Evolutionary conservation across 2,329 filamentous ascomycete genomes (phyloP).

Genomic region (Venturia aucupariae): DNA sequence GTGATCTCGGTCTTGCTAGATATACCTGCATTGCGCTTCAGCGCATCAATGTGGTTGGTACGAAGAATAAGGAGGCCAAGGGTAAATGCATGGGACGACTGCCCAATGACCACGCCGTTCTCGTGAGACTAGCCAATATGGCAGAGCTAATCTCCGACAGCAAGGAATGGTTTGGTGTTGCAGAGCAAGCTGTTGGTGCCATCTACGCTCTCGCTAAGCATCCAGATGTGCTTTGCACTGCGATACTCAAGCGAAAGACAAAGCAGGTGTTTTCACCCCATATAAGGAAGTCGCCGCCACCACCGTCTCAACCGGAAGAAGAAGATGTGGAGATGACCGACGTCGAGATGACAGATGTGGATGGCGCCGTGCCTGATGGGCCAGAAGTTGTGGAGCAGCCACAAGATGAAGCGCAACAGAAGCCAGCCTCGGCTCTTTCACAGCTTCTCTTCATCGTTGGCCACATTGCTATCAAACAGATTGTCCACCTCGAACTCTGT

Average conservation of each 20-base stretch:
- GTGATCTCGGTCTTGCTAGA: slow-evolving; percentile 81
- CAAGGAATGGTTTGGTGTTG: slow-evolving; percentile 88
- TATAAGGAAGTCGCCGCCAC: neutral
- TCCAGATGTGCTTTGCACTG: slow-evolving; percentile 85
- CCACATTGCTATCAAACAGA: slow-evolving; percentile 96
- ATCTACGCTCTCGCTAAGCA: slow-evolving; percentile 93
- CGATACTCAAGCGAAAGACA: slow-evolving; percentile 80
- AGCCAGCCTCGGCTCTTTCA: slow-evolving; percentile 67
- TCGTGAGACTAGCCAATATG: slow-evolving; percentile 71
- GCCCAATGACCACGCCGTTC: slow-evolving; percentile 83
- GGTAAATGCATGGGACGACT: slow-evolving; percentile 62
- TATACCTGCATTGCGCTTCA: slow-evolving; percentile 91
- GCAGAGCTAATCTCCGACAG: slow-evolving; percentile 78
- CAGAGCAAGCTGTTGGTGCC: slow-evolving; percentile 90
- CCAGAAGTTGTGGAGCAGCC: slow-evolving; percentile 19
- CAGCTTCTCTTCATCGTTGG: slow-evolving; percentile 92
- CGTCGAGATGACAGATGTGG: slow-evolving; percentile 18
- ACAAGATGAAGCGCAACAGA: slow-evolving; percentile 42
- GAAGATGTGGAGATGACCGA: slow-evolving; percentile 1
- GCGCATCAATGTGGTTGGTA: slow-evolving; percentile 77
- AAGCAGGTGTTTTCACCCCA: slow-evolving; percentile 62
- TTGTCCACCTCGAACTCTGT: slow-evolving; percentile 94
- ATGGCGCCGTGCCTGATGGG: slow-evolving; percentile 19
- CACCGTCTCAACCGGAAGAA: neutral
- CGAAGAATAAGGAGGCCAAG: slow-evolving; percentile 59